These are phyloP conservation scores for Apostasia shenzhenica DNA, from an alignment of 106 monocot genomes.

Conservation along the genomic window DNA sequence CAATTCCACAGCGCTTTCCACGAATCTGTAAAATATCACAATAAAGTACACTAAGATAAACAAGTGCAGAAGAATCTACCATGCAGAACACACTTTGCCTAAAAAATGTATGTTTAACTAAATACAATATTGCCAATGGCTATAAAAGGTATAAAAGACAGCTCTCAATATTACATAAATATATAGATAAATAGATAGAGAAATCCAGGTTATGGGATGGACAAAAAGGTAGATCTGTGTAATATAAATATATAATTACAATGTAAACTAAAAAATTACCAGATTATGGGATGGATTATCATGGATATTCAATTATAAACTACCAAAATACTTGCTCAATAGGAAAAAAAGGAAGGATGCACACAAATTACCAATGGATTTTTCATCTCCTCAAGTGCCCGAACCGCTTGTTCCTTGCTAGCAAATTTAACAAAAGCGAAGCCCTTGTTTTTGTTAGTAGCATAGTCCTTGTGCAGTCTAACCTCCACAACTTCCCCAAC, in stretches of 20 bases:
- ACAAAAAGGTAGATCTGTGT: too few relatives aligned
- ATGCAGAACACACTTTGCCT: background rate
- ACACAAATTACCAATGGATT: conserved; percentile 35
- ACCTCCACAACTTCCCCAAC: conserved; percentile 61
- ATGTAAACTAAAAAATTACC: too few relatives aligned
- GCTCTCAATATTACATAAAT: too few relatives aligned
- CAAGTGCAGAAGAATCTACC: background rate
- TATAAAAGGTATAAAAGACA: background rate
- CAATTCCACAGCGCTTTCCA: conserved; percentile 60
- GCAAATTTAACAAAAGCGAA: conserved; percentile 77
- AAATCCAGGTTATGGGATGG: too few relatives aligned
- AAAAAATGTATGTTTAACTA: background rate
- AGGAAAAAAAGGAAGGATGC: background rate
- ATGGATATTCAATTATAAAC: too few relatives aligned
- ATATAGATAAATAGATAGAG: too few relatives aligned
- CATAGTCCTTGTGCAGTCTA: conserved; percentile 51
- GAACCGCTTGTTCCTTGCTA: conserved; percentile 37
- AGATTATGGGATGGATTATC: too few relatives aligned
- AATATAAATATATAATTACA: too few relatives aligned
- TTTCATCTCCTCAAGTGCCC: conserved; percentile 39
- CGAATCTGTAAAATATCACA: conserved; percentile 34
- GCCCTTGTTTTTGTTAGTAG: conserved; percentile 63
- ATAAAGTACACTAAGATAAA: background rate
- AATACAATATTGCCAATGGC: background rate
- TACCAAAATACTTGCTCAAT: too few relatives aligned